A percentile compares a stretch with the other conserved stretches of the same genome.
Evolutionary conservation across 306 rosid genomes (phyloP).

Genomic region (Begonia masoniana): DNA sequence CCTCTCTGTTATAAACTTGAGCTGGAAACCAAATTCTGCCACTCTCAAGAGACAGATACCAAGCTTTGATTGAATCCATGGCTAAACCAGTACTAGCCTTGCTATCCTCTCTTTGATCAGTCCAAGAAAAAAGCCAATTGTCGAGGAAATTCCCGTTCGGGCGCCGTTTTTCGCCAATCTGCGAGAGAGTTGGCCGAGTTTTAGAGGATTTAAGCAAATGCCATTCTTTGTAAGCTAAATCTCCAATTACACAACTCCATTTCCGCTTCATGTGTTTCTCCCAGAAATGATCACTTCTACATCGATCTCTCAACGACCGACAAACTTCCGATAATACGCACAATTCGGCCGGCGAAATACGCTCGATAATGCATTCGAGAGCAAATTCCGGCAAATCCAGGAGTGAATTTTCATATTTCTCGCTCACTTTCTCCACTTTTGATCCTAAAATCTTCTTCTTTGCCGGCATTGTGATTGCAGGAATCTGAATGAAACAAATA

Average conservation of each 20-base stretch:
- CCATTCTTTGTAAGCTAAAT: conserved; percentile 60
- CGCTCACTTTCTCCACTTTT: conserved; percentile 31
- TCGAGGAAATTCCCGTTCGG: conserved; percentile 22
- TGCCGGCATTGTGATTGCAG: conserved; percentile 15
- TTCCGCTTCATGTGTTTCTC: conserved; percentile 51
- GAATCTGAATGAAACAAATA: conserved; percentile 17
- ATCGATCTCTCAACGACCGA: conserved; percentile 40
- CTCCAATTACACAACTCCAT: conserved; percentile 66
- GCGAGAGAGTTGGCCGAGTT: conserved; percentile 15
- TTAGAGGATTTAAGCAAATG: conserved; percentile 25
- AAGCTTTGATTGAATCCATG: conserved; percentile 40
- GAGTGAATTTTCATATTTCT: conserved; percentile 26
- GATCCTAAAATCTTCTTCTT: conserved; percentile 23
- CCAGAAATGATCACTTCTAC: conserved; percentile 70
- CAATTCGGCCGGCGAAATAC: conserved; percentile 58
- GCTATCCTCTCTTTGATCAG: conserved; percentile 19
- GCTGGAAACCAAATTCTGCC: conserved; percentile 89
- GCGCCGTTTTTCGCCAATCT: conserved; percentile 24
- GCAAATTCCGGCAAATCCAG: conserved; percentile 82
- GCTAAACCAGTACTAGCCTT: conserved; percentile 18
- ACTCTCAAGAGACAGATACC: conserved; percentile 66
- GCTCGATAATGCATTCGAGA: conserved; percentile 56
- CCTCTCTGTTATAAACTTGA: conserved; percentile 96
- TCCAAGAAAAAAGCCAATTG: conserved; percentile 24
- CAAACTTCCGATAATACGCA: conserved; percentile 53